These are phyloP conservation scores for Pseudotsuga menziesii DNA, from an alignment of 75 land plant genomes.

Conservation along the genomic window DNA sequence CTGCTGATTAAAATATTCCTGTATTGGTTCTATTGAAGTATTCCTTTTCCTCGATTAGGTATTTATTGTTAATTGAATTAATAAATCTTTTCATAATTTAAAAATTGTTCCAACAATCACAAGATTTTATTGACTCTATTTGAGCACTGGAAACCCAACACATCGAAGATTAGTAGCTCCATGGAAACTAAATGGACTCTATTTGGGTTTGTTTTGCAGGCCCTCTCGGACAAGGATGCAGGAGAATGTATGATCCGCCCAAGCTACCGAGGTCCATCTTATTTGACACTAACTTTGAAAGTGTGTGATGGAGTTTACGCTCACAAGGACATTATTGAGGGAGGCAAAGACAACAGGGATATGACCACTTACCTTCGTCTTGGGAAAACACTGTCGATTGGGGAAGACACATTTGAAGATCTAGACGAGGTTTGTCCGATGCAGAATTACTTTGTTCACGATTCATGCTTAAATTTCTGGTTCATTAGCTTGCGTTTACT, in stretches of 20 bases:
- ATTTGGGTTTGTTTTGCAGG: slow-evolving; percentile 30
- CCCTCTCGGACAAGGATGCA: slow-evolving; percentile 78
- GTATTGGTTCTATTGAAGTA: too few species aligned
- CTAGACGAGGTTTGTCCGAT: slow-evolving; percentile 76
- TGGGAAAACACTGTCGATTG: slow-evolving; percentile 86
- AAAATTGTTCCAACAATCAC: too few species aligned
- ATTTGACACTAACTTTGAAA: slow-evolving; percentile 84
- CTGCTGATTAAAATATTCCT: too few species aligned
- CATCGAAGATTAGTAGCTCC: too few species aligned
- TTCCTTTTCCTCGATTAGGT: too few species aligned
- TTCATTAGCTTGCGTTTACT: neutral
- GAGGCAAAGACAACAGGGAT: slow-evolving; percentile 86
- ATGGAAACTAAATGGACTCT: too few species aligned
- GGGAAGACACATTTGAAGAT: slow-evolving; percentile 91
- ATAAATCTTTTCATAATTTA: too few species aligned
- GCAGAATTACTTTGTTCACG: neutral
- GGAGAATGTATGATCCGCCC: slow-evolving; percentile 91
- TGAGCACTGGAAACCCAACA: too few species aligned
- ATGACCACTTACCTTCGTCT: slow-evolving; percentile 85
- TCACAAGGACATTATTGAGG: slow-evolving; percentile 84
- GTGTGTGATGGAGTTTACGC: slow-evolving; percentile 87
- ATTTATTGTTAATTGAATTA: too few species aligned
- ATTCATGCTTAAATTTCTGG: neutral
- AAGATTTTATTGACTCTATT: too few species aligned
- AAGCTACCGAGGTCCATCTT: slow-evolving; percentile 80